Base-by-base conservation (phyloP, 805 yeast genomes). In the Nematodospora valgi region DNA sequence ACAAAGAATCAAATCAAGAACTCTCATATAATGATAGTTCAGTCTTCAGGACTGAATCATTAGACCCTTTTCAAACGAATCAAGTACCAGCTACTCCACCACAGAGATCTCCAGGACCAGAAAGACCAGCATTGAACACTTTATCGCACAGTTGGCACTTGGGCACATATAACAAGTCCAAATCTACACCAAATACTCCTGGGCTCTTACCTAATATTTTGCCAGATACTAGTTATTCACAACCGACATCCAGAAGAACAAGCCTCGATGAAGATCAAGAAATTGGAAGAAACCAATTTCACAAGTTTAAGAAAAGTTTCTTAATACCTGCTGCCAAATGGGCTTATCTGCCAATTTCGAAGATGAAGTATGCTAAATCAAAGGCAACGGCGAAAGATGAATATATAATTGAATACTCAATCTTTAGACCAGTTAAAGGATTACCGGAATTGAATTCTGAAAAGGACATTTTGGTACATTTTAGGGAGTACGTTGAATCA, bases 381-480 rank as follows among this genome's bases (percentile, higher is more conserved):
- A 35, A 32, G 12, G 36, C 35, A 8, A 19, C 38, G 29, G 29
- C 30, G 24, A 22, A 37, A 20, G 27, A 29, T 6, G 30, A 39
- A 6, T 63, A 62, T 44, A 31, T 39, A 12, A 64, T 63, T 16
- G 69, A 63, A 36, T 62, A 62, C 39, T 56, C 64, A 3, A 62
- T 62, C 3, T 58, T 63, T 39, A 45, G 51, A 33, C 58, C 57
- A 3, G 18, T 52, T 6, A 37, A 43, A 2, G 30, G 40, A n/a
- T 13, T 51, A 6, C 39, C 32, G 1, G 40, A 36, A 6, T 44
- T 59, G n/a, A 32, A 37, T 9, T 30, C 41, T 19, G 51, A 43
- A 11, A 23, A 33, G 6, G 59, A 58, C 23, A 25, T 48, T 11
- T 23, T 37, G 8, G 21, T 30, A 15, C 59, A 51, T 37, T 44